phyloP scores from a whole-genome alignment of 352 stramenopile genomes.

The Globisporangium nagaii region DNA sequence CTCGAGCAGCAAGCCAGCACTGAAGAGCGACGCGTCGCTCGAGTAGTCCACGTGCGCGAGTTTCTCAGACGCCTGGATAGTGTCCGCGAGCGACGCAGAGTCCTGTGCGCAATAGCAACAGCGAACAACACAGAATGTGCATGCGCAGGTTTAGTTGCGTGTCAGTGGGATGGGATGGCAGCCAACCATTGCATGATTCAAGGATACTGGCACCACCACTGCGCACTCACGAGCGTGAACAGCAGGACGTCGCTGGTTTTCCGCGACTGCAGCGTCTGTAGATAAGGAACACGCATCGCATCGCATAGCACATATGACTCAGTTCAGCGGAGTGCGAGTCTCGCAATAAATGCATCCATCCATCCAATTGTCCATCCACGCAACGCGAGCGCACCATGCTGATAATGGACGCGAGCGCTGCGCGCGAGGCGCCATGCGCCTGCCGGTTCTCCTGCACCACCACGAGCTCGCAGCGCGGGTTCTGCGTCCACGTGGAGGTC shows the following conservation, averaged over 20 bases:
- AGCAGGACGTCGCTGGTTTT: constrained; percentile 32
- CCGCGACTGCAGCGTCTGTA: constrained; percentile 14
- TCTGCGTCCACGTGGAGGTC: constrained; percentile 23
- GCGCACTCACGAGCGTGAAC: constrained; percentile 22
- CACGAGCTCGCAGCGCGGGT: constrained; percentile 40
- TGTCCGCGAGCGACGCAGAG: constrained; percentile 12
- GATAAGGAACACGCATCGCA: neutral
- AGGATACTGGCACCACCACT: neutral
- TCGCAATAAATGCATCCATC: neutral
- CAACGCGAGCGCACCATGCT: constrained; percentile 17
- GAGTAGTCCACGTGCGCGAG: constrained; percentile 43
- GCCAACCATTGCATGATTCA: too few species aligned
- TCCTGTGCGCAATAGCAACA: constrained; percentile 17
- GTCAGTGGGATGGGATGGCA: too few species aligned
- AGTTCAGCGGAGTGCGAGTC: too few species aligned
- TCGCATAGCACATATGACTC: neutral
- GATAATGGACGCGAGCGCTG: constrained; percentile 45
- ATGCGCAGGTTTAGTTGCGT: too few species aligned
- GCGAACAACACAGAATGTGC: neutral
- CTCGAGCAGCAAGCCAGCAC: neutral
- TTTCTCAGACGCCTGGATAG: constrained; percentile 21
- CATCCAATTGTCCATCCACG: neutral
- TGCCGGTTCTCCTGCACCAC: constrained; percentile 63
- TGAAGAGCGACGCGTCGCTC: constrained; percentile 20
- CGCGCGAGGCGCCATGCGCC: constrained; percentile 43